A percentile compares a stretch with the other conserved stretches of the same genome.
These are phyloP conservation scores for Diaporthe humulicola DNA, from an alignment of 2,329 filamentous ascomycete species.

Conservation along the genomic window DNA sequence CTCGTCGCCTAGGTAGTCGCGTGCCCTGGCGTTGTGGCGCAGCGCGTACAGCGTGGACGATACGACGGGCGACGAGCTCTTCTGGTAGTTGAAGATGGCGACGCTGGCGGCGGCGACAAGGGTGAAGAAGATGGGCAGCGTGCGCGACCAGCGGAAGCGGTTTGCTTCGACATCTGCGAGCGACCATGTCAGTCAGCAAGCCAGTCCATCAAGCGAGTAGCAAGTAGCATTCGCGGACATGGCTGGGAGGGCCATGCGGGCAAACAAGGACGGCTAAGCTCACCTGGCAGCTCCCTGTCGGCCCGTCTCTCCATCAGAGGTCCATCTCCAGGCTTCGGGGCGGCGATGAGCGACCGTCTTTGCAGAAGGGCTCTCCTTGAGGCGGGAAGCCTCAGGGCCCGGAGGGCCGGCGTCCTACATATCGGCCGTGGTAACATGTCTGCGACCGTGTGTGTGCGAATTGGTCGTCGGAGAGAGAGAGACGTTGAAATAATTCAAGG, in stretches of 20 bases:
- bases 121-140: conserved; percentile 83
- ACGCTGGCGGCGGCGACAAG: conserved; percentile 79
- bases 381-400: conserved; percentile 19
- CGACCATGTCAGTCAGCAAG: background rate
- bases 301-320: conserved; percentile 75
- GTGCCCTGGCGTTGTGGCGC: conserved; percentile 81
- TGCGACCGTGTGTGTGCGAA: conserved; percentile 21
- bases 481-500: conserved; percentile 7
- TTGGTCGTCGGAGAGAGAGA: background rate
- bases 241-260: background rate
- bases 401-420: conserved; percentile 37
- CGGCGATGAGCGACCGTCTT: conserved; percentile 65
- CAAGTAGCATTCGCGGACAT: background rate
- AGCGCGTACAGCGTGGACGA: conserved; percentile 91
- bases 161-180: conserved; percentile 56
- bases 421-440: conserved; percentile 37
- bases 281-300: conserved; percentile 77
- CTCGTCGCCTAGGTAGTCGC: conserved; percentile 86
- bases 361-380: conserved; percentile 40
- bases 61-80: conserved; percentile 88
- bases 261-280: conserved; percentile 33
- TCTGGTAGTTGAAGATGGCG: conserved; percentile 99
- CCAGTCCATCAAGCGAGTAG: background rate
- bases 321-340: conserved; percentile 71
- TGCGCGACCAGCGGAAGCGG: conserved; percentile 75